These are phyloP conservation scores for Venturia aucupariae DNA, from an alignment of 2,329 filamentous ascomycete species.

Conservation along the genomic window DNA sequence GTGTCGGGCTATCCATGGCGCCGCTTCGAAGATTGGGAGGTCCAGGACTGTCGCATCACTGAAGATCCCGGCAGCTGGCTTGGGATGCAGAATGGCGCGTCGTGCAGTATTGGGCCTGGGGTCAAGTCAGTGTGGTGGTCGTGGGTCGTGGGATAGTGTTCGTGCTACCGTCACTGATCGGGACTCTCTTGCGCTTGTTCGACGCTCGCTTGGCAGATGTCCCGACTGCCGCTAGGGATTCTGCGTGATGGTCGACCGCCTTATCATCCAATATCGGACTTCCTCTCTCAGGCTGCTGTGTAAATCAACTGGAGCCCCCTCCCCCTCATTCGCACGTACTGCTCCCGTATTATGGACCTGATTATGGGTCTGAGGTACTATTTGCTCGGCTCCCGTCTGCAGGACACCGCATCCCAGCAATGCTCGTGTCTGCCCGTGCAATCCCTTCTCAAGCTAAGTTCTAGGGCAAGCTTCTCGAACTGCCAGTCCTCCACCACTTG, in stretches of 20 bases:
- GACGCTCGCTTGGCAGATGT: too few relatives aligned
- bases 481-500: neutral
- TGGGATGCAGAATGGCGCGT: neutral
- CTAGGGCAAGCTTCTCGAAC: neutral
- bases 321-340: neutral
- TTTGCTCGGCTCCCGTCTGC: neutral
- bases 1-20: slow-evolving; percentile 1
- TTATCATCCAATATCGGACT: too few relatives aligned
- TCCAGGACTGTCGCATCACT: slow-evolving; percentile 6
- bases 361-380: neutral
- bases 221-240: too few relatives aligned
- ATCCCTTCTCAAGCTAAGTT: too few relatives aligned
- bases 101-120: neutral
- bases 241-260: too few relatives aligned
- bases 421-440: neutral
- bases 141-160: neutral
- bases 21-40: neutral
- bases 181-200: too few relatives aligned
- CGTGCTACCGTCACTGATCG: too few relatives aligned
- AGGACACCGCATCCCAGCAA: neutral
- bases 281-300: too few relatives aligned
- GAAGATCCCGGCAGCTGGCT: neutral
- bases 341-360: neutral
- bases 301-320: too few relatives aligned
- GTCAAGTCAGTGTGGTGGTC: neutral